A percentile compares a stretch with the other conserved stretches of the same genome.
Evolutionary conservation across 495 filamentous ascomycete species (phyloP).

Genomic region (Beverwykella pulmonaria): DNA sequence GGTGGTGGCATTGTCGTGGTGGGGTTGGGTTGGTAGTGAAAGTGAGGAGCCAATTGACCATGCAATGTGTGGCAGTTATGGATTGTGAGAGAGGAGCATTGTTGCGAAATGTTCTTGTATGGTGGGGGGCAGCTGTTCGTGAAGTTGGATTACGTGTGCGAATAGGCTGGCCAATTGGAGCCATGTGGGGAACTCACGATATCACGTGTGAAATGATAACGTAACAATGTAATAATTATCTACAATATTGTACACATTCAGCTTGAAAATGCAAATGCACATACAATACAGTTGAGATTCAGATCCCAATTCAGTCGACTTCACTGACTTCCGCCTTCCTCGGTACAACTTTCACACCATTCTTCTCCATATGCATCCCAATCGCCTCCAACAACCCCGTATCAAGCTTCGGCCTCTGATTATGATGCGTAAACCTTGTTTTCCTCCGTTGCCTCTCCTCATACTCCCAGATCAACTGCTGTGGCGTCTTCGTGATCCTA

Average conservation of each 20-base stretch:
- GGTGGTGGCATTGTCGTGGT: constrained; percentile 17
- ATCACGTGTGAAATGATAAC: too few species aligned
- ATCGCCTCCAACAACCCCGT: not conserved
- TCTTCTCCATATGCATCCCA: constrained; percentile 10
- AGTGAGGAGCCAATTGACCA: not conserved
- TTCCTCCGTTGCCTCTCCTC: not conserved
- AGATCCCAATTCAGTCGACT: not conserved
- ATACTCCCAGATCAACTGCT: not conserved
- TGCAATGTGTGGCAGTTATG: not conserved
- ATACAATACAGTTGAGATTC: not conserved
- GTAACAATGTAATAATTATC: too few species aligned
- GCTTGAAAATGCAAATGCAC: not conserved
- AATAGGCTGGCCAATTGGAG: not conserved
- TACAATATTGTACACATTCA: not conserved
- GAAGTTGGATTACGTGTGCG: not conserved
- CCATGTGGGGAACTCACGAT: not conserved
- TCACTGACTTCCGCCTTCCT: not conserved
- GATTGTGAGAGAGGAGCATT: not conserved
- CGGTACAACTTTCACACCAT: constrained; percentile 5
- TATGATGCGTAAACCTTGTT: not conserved
- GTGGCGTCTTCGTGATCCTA: not conserved
- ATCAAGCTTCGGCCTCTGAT: not conserved
- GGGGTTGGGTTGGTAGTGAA: not conserved
- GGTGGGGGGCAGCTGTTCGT: not conserved
- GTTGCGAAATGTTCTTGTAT: not conserved